Evolutionary conservation across 176 grass and related monocot species (phyloP).

Genomic region (Oryza brachyantha): DNA sequence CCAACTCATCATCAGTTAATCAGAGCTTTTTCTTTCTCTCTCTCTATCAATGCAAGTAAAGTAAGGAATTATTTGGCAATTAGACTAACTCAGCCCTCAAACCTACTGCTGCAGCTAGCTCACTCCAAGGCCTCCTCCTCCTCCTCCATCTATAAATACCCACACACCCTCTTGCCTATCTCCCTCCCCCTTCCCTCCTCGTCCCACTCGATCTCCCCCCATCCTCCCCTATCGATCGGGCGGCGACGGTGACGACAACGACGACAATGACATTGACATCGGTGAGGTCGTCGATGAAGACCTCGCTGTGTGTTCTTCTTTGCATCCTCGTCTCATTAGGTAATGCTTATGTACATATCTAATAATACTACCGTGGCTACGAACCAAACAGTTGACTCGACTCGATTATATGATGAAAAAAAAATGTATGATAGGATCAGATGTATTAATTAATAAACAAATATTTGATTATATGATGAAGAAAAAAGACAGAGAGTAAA

Average conservation of each 20-base stretch:
- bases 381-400: background rate
- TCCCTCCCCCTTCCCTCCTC: conserved; percentile 36
- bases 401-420: too few species aligned
- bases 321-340: conserved; percentile 59
- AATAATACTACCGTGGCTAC: background rate
- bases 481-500: too few species aligned
- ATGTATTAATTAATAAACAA: too few species aligned
- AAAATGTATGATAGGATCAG: too few species aligned
- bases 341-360: conserved; percentile 12
- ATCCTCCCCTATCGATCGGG: background rate
- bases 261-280: conserved; percentile 31
- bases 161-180: background rate
- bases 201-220: background rate
- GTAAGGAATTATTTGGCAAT: conserved; percentile 76
- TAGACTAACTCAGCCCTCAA: conserved; percentile 34
- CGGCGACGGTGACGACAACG: background rate
- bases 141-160: conserved; percentile 25
- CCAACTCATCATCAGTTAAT: background rate
- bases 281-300: background rate
- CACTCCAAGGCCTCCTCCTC: background rate
- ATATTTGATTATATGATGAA: too few species aligned
- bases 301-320: conserved; percentile 33
- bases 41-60: conserved; percentile 59
- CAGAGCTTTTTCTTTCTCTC: background rate
- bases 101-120: conserved; percentile 6